Evolutionary conservation across 306 rosid genomes (phyloP).

Genomic region (Trifolium fragiferum): DNA sequence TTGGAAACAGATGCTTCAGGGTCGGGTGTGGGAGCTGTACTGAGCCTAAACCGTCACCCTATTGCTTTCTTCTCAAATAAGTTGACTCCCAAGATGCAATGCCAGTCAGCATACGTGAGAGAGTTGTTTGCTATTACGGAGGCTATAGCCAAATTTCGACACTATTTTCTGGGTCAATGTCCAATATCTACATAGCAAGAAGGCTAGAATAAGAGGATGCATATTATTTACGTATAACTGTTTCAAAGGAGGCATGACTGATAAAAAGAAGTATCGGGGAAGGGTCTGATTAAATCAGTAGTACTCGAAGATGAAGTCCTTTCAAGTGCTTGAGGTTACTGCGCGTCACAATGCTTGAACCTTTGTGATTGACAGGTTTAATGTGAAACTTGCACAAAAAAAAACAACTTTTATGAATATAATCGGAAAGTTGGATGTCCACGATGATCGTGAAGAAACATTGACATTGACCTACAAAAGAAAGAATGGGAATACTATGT

Average conservation of each 20-base stretch:
- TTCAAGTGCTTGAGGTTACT: constrained; percentile 88
- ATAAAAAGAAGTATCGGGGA: too few relatives aligned
- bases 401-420: constrained; percentile 39
- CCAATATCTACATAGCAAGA: constrained; percentile 70
- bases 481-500: constrained; percentile 27
- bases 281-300: not conserved
- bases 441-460: constrained; percentile 15
- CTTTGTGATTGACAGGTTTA: constrained; percentile 72
- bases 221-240: constrained; percentile 1
- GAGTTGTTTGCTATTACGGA: too few relatives aligned
- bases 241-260: not conserved
- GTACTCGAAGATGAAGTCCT: constrained; percentile 47
- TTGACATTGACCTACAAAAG: constrained; percentile 18
- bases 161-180: constrained; percentile 92
- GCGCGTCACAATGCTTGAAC: constrained; percentile 67
- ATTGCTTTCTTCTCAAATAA: too few relatives aligned
- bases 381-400: constrained; percentile 65
- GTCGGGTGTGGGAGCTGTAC: too few relatives aligned
- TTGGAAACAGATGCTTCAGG: too few relatives aligned
- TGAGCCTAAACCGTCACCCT: too few relatives aligned
- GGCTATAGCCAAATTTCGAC: too few relatives aligned
- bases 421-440: not conserved
- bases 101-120: too few relatives aligned
- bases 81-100: too few relatives aligned
- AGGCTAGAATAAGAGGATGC: constrained; percentile 20